A percentile compares a stretch with the other conserved stretches of the same genome.
Evolutionary conservation across 192 early-diverging fungal species (phyloP).

Genomic region (Umbelopsis vinacea): DNA sequence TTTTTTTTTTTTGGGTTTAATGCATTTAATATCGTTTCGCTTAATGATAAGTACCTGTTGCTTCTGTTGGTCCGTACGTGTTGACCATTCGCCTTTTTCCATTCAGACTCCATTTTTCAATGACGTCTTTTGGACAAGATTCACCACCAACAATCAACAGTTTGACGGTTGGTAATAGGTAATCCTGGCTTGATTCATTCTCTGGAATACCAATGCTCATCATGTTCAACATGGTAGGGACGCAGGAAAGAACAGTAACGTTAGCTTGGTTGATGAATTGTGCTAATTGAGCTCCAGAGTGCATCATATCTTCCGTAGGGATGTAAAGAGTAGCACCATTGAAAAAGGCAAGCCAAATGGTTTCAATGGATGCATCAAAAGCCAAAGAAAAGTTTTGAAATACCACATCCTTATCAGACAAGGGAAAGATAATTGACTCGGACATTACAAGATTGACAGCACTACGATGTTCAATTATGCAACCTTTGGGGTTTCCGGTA

Average conservation of each 20-base stretch:
- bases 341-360: not conserved
- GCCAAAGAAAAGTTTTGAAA: constrained; percentile 17
- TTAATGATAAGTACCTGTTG: constrained; percentile 12
- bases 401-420: not conserved
- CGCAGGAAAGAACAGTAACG: constrained; percentile 1
- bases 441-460: constrained; percentile 24
- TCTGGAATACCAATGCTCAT: not conserved
- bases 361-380: constrained; percentile 18
- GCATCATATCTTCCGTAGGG: constrained; percentile 18
- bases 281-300: constrained; percentile 5
- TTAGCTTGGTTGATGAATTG: not conserved
- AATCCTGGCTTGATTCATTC: not conserved
- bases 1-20: too few relatives aligned
- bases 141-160: constrained; percentile 6
- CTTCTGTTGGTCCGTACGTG: constrained; percentile 35
- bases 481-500: constrained; percentile 41
- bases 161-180: not conserved
- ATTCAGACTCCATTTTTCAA: constrained; percentile 13
- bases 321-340: constrained; percentile 9
- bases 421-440: constrained; percentile 6
- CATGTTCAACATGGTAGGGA: constrained; percentile 13
- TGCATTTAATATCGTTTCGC: not conserved
- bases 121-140: constrained; percentile 3
- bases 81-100: constrained; percentile 22
- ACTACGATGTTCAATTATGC: constrained; percentile 32